Percentiles rank a stretch among this genome's conserved stretches.
These are phyloP conservation scores for Podaxis sp. DNA, from an alignment of 768 basidiomycete genomes.

Conservation along the genomic window DNA sequence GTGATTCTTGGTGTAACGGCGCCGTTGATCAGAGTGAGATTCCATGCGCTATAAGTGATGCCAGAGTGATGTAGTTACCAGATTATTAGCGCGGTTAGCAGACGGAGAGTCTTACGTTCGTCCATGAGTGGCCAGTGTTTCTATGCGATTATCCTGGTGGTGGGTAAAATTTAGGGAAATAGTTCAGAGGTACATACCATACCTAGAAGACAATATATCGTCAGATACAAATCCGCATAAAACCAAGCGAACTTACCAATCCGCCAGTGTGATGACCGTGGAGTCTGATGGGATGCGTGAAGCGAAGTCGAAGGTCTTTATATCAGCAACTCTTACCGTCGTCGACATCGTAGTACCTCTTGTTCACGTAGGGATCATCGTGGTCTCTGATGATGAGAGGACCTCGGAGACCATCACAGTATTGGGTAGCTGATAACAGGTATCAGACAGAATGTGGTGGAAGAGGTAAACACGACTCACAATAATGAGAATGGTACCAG, in stretches of 20 bases:
- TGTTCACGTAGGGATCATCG: conserved; percentile 27
- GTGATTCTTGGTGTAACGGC: background rate
- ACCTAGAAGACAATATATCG: conserved; percentile 8
- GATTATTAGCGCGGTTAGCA: conserved; percentile 39
- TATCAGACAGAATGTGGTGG: background rate
- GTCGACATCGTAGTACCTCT: conserved; percentile 36
- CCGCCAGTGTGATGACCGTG: conserved; percentile 28
- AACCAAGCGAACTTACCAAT: conserved; percentile 16
- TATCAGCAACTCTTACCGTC: conserved; percentile 37
- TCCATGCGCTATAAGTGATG: background rate
- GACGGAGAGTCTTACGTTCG: background rate
- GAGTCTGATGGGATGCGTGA: conserved; percentile 27
- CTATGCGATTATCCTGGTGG: background rate
- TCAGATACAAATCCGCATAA: background rate
- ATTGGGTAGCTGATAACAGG: conserved; percentile 35
- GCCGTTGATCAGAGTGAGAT: conserved; percentile 18
- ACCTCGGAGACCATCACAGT: conserved; percentile 49
- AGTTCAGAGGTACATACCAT: background rate
- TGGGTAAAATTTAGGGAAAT: background rate
- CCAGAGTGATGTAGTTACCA: conserved; percentile 29
- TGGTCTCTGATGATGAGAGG: conserved; percentile 41
- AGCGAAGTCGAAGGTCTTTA: conserved; percentile 14
- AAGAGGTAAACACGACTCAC: background rate
- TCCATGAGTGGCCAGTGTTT: background rate
- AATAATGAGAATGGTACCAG: conserved; percentile 38